phyloP scores from a whole-genome alignment of 2,329 filamentous ascomycete genomes.

The Diaporthe ilicicola region DNA sequence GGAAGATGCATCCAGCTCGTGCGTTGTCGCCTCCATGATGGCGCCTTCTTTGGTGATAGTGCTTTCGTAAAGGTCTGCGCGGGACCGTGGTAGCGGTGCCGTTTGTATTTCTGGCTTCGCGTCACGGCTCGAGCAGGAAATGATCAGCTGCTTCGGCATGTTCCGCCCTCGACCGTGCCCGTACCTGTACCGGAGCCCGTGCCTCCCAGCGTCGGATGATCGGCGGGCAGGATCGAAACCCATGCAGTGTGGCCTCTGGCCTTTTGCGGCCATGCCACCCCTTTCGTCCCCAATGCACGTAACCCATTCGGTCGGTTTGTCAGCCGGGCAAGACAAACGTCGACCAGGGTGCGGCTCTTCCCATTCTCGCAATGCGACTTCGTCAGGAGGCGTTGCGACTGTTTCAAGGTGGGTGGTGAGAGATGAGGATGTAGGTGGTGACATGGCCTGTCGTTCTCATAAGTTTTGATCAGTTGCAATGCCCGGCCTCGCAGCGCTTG shows the following conservation, averaged over 20 bases:
- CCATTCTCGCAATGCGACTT: slow-evolving; percentile 43
- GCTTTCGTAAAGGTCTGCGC: neutral
- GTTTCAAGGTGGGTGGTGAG: slow-evolving; percentile 34
- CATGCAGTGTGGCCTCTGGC: slow-evolving; percentile 34
- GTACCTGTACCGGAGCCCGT: neutral
- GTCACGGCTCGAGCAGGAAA: slow-evolving; percentile 13
- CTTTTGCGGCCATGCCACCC: slow-evolving; percentile 61
- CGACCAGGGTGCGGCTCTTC: slow-evolving; percentile 58
- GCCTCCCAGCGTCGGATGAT: slow-evolving; percentile 30
- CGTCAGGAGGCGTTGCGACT: slow-evolving; percentile 36
- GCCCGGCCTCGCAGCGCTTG: slow-evolving; percentile 29
- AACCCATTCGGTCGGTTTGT: slow-evolving; percentile 38
- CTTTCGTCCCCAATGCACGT: slow-evolving; percentile 38
- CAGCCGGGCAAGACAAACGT: slow-evolving; percentile 45
- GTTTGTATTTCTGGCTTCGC: slow-evolving; percentile 26
- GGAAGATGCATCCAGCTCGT: slow-evolving; percentile 16
- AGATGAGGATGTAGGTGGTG: slow-evolving; percentile 52
- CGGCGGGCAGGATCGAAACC: slow-evolving; percentile 33
- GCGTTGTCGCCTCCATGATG: slow-evolving; percentile 1
- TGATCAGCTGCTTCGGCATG: slow-evolving; percentile 24
- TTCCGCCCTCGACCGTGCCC: slow-evolving; percentile 31
- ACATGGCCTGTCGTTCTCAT: slow-evolving; percentile 68
- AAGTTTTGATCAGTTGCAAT: slow-evolving; percentile 41
- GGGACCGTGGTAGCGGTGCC: slow-evolving; percentile 27
- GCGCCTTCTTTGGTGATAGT: neutral